Evolutionary conservation across 192 early-diverging fungal genomes (phyloP), one percentile per base, ranked within the genome.

Genomic region (Coemansia sp.): DNA sequence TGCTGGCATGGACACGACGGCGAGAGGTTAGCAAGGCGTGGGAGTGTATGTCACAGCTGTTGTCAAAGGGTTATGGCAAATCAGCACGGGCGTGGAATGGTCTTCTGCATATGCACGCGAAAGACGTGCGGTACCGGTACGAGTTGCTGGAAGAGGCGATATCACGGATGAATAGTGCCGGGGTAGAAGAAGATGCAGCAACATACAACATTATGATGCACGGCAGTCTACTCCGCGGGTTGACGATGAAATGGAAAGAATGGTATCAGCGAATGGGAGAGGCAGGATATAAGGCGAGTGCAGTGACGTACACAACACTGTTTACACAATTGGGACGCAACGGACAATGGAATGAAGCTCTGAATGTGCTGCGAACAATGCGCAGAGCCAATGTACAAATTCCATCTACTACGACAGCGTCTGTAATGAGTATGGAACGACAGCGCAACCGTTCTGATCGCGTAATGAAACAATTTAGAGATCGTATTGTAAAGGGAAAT

Each of bases 131-230:
- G 59, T 78, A 78, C 64, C 63, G 59, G 27, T 57, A 58, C 50
- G 63, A 53, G 23, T 60, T 73, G 59, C 63, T 78, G 17, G 70
- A 73, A 51, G 39, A 65, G 51, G 71, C 73, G 19, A 36, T 66
- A 5, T 31, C 20, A 54, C 66, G 76, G 19, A 78, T 78, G 76
- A 23, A 53, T 2, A 19, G 8, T 17, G 70, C 75, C 14, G 64
- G 64, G 0, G 76, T 59, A 5, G 31, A 51, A 8, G 42, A 20
- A 3, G 71, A 73, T 50, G 57, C 20, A n/a, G 76, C 67, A 9
- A 70, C 76, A 33, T 72, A 70, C 61, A 70, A 73, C 36, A 78
- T 73, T 7, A 64, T 78, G 33, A 59, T 78, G 76, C 76, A 73
- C 11, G 76, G 62, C 7, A 52, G 67, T 31, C 51, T 78, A 11